Evolutionary conservation across 2,329 filamentous ascomycete species (phyloP), one percentile per base, ranked within the genome.

Genomic region (Diplodia corticola): DNA sequence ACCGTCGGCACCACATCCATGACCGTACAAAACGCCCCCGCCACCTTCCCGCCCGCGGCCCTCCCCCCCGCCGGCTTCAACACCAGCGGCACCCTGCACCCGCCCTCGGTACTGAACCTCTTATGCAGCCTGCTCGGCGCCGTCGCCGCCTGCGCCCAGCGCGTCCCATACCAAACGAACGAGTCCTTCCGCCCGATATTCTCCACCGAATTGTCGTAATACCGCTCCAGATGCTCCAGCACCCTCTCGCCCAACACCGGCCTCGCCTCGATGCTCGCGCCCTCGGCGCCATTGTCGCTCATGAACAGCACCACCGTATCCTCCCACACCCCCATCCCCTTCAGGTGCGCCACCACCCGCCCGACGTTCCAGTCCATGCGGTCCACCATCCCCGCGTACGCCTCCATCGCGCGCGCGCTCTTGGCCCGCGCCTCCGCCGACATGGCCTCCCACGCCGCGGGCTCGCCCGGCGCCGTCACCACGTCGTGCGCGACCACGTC

Each of bases 251-350:
- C 78, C 5, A 87, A 80, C 63, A 87, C 83, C 0, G 85, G 86
- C 55, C 84, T 82, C 3, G 85, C 84, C 70, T 88, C 85, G 68
- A 86, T 85, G 1, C 81, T 81, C 17, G 83, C 84, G 13, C 86
- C 86, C 69, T 88, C 86, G 10, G 86, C 86, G 2, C 86, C 86
- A 68, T 89, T 88, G 74, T 89, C 86, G 1, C 81, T 85, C 78
- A 88, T 84, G 79, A 89, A 89, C 71, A 84, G 81, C 55, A 89
- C 80, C 68, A 88, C 84, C 2, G 87, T 89, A 72, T 89, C 87
- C 68, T 89, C 86, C 0, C 86, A 78, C 71, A 89, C 86, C 65
- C 82, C 84, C 2, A 81, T 84, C 48, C 80, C 72, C 66, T 84
- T 78, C 4, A 88, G 80, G 69, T 87, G 84, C 35, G 84, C 77